A percentile compares a stretch with the other conserved stretches of the same genome.
Evolutionary conservation across 768 basidiomycete species (phyloP).

Genomic region (Porphyrellus cyaneotinctus): DNA sequence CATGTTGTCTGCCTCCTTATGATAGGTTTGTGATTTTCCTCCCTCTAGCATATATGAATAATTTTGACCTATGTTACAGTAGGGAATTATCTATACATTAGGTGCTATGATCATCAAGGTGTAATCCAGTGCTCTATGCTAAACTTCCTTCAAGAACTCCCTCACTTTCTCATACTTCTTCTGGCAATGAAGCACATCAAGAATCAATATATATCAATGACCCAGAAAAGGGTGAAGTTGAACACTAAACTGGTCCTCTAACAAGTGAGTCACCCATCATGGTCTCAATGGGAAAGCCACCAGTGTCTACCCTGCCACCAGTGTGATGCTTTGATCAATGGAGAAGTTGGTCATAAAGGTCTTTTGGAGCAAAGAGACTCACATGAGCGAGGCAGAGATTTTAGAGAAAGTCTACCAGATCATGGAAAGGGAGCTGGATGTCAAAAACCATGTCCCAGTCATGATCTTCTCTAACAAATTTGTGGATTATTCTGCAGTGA

Average conservation of each 20-base stretch:
- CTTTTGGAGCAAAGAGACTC: background rate
- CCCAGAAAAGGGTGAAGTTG: background rate
- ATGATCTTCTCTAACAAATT: background rate
- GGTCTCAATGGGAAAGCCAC: background rate
- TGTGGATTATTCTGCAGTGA: background rate
- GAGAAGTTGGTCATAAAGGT: background rate
- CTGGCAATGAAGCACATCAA: background rate
- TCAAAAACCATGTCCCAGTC: background rate
- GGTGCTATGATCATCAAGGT: conserved; percentile 1
- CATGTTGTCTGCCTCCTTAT: conserved; percentile 1
- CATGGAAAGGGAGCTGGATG: background rate
- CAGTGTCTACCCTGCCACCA: background rate
- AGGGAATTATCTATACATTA: background rate
- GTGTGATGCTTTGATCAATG: background rate
- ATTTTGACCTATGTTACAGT: background rate
- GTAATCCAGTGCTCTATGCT: background rate
- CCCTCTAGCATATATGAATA: background rate
- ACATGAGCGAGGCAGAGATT: background rate
- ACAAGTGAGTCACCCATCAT: background rate
- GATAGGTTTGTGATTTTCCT: background rate
- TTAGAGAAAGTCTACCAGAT: background rate
- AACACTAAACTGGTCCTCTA: background rate
- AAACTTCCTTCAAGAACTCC: background rate
- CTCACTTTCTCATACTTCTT: background rate
- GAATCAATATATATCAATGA: background rate